These are phyloP conservation scores for Xylariaceae sp. DNA, from an alignment of 2,329 filamentous ascomycete species.

Conservation along the genomic window DNA sequence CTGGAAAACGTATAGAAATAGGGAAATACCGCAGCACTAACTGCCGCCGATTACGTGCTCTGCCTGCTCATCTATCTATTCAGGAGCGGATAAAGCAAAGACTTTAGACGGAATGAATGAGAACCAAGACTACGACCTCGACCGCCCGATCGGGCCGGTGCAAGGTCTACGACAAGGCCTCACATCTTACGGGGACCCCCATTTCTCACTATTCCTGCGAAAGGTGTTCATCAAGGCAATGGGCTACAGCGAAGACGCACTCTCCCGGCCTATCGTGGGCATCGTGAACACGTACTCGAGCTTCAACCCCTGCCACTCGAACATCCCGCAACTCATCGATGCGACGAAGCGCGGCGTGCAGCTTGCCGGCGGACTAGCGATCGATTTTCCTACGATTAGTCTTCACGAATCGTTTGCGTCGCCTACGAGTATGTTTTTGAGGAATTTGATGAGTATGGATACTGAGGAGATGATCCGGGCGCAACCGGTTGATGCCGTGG, in stretches of 20 bases:
- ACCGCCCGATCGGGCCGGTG: slow-evolving; percentile 42
- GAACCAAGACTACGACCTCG: slow-evolving; percentile 55
- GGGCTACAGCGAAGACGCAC: slow-evolving; percentile 65
- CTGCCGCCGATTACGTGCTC: neutral
- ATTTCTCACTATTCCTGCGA: slow-evolving; percentile 68
- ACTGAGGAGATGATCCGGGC: slow-evolving; percentile 72
- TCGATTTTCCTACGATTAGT: slow-evolving; percentile 71
- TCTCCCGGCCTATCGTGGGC: slow-evolving; percentile 65
- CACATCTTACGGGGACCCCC: slow-evolving; percentile 64
- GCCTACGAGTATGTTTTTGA: slow-evolving; percentile 68
- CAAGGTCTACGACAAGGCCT: slow-evolving; percentile 58
- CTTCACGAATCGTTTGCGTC: slow-evolving; percentile 63
- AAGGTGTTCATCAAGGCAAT: slow-evolving; percentile 75
- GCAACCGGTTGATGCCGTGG: slow-evolving; percentile 63
- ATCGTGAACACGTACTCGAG: slow-evolving; percentile 68
- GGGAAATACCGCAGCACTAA: neutral
- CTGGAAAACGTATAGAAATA: neutral
- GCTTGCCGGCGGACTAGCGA: slow-evolving; percentile 58
- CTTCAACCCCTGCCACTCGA: slow-evolving; percentile 71
- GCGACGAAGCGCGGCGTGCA: slow-evolving; percentile 64
- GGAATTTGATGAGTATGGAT: slow-evolving; percentile 75
- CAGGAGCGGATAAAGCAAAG: neutral
- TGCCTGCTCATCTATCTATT: neutral
- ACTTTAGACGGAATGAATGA: slow-evolving; percentile 4
- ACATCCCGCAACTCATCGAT: slow-evolving; percentile 65